Base-by-base conservation (phyloP, 495 filamentous ascomycete genomes). In the Podospora fimiseda region DNA sequence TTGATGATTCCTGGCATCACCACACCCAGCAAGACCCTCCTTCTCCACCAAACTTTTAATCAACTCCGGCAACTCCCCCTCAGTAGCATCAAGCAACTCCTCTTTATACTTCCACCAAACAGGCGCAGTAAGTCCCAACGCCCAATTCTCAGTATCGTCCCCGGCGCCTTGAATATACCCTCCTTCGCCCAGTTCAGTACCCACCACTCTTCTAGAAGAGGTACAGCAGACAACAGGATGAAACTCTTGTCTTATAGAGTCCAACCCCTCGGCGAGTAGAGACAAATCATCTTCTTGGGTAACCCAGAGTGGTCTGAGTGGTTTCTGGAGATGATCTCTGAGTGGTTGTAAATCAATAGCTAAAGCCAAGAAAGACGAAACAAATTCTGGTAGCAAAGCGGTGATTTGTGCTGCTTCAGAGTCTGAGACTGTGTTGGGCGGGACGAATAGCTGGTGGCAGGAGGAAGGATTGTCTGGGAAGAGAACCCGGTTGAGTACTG, bases 151-250 rank as follows among this genome's bases (percentile, higher is more conserved):
- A 16, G 84, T 88, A 62, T 97, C 92, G 69, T 97, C 92, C 4
- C 85, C 92, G 11, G 91, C 90, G 20, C 93, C 93, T 67, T 96
- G 93, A 55, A 98, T 88, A 63, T 98, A 98, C 21, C 84, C 87
- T 3, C 80, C 81, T 51, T 74, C 75, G 23, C 80, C 82, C 49
- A 82, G 75, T 60, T 89, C 87, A 0, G 77, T 78, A 4, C 82
- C 84, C 13, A 67, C 70, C 0, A 88, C 80, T 9, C 85, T 75
- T 33, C 82, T 75, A 0, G 90, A 95, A 20, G 87, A 83, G 2
- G 90, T 90, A 50, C 79, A 90, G 66, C 91, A 92, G 9, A 96
- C 76, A 0, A 96, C 74, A 0, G 85, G 78, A 20, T 87, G 76
- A 56, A 79, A 85, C 38, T 80, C 69, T 20, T 72, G 60, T n/a